phyloP scores from a whole-genome alignment of 2,329 filamentous ascomycete genomes.

The Trichophyton benhamiae region DNA sequence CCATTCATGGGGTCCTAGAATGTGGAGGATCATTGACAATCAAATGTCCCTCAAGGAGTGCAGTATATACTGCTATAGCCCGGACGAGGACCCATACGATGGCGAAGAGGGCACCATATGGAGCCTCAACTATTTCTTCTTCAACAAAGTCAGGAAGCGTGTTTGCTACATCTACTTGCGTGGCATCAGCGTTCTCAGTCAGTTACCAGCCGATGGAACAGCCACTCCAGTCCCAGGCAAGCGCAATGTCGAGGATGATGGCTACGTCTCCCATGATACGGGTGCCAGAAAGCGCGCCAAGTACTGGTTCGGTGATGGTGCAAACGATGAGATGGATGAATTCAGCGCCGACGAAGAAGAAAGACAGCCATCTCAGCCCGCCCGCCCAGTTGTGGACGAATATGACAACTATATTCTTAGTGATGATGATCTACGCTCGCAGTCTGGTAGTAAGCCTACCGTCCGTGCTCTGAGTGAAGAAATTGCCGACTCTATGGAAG shows the following conservation, averaged over 20 bases:
- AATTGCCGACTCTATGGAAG: conserved; percentile 42
- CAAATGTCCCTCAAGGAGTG: conserved; percentile 89
- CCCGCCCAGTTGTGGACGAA: conserved; percentile 27
- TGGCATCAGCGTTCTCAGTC: conserved; percentile 59
- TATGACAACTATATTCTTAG: conserved; percentile 34
- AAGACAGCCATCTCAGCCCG: conserved; percentile 12
- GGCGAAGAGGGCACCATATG: conserved; percentile 91
- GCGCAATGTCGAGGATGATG: conserved; percentile 35
- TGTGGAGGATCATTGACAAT: conserved; percentile 86
- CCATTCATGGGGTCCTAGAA: conserved; percentile 70
- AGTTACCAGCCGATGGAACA: conserved; percentile 48
- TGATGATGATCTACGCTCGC: conserved; percentile 32
- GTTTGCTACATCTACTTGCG: conserved; percentile 90
- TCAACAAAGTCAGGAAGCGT: conserved; percentile 82
- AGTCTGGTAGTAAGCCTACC: conserved; percentile 31
- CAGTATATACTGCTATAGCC: conserved; percentile 77
- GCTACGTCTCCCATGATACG: conserved; percentile 37
- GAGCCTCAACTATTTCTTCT: conserved; percentile 95
- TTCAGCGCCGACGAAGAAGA: conserved; percentile 22
- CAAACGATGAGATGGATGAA: conserved; percentile 32
- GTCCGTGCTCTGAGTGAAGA: conserved; percentile 43
- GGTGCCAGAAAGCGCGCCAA: conserved; percentile 67
- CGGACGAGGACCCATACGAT: conserved; percentile 80
- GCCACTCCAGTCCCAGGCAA: conserved; percentile 34
- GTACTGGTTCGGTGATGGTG: conserved; percentile 72